Base-by-base conservation (phyloP, 1,139 yeast genomes). In the Pichia sp. region DNA sequence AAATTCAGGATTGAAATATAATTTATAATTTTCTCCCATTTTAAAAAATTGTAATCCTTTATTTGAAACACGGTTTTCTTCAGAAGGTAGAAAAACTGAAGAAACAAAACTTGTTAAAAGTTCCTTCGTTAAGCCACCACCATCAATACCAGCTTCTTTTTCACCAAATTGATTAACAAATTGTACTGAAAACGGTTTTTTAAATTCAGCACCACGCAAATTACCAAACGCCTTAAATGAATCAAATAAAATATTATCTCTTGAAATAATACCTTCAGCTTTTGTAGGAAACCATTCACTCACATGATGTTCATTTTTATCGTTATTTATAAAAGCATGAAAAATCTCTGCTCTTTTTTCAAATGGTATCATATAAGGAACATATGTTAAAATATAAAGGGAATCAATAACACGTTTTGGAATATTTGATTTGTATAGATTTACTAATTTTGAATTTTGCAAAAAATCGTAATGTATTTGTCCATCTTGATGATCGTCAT, bases 41-140 rank as follows among this genome's bases (percentile, higher is more conserved):
- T 72, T 76, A 52, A 83, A 79, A 31, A 78, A 63, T 16, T 69
- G 70, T 24, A 58, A 60, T 45, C 60, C 67, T 40, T 46, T 62
- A 43, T 47, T 75, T 60, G 58, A 66, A 6, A 45, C 40, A 6
- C 46, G 40, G 37, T 61, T 58, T 31, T 56, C 53, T 27, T 50
- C 48, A 3, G 58, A 51, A 26, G 59, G 56, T 24, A 67, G 63
- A 54, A 90, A 85, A 0, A 87, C 95, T 53, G 84, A 87, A 9
- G 68, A 68, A 2, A 83, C 78, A 0, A 87, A 81, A 41, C 83
- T 70, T 2, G 92, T 87, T 45, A 92, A 66, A 54, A 92, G 82
- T 57, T 92, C 98, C 61, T 92, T 90, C 0, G 97, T 90, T 24
- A 92, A 70, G 2, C 98, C 98, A 10, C 98, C 98, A 5, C 98